A percentile compares a stretch with the other conserved stretches of the same genome.
phyloP scores from a whole-genome alignment of 805 yeast species.

The Teunomyces atbi region DNA sequence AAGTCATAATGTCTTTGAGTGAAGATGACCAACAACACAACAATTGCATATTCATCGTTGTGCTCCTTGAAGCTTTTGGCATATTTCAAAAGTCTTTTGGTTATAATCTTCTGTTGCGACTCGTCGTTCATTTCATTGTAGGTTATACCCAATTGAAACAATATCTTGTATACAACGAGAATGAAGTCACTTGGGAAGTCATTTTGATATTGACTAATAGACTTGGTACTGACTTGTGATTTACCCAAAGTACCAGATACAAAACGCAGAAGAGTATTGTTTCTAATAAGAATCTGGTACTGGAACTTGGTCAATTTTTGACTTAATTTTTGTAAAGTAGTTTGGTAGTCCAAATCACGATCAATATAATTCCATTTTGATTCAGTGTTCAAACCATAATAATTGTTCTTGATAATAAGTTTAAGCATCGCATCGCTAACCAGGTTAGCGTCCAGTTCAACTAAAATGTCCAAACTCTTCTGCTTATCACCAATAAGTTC shows the following conservation, averaged over 20 bases:
- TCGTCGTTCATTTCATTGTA: conserved; percentile 23
- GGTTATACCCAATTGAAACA: conserved; percentile 27
- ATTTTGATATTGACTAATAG: conserved; percentile 16
- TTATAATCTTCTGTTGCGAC: conserved; percentile 12
- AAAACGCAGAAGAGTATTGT: conserved; percentile 43
- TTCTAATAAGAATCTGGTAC: conserved; percentile 38
- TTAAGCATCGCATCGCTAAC: conserved; percentile 40
- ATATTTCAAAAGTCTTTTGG: conserved; percentile 18
- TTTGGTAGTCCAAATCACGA: conserved; percentile 31
- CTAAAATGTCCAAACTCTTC: conserved; percentile 37
- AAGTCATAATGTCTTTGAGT: conserved; percentile 19
- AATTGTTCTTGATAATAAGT: conserved; percentile 46
- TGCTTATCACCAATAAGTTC: conserved; percentile 31
- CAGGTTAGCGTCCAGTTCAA: conserved; percentile 21
- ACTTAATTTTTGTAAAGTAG: conserved; percentile 20
- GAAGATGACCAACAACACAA: conserved; percentile 27
- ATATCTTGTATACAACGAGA: conserved; percentile 27
- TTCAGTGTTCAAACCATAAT: conserved; percentile 24
- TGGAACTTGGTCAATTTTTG: conserved; percentile 36
- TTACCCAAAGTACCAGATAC: conserved; percentile 36
- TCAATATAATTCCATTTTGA: conserved; percentile 21
- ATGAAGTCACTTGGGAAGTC: conserved; percentile 32
- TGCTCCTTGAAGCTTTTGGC: conserved; percentile 4
- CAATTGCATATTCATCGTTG: conserved; percentile 19
- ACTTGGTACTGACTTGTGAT: conserved; percentile 20